Base-by-base conservation (phyloP, 805 yeast genomes). In the Cyberlindnera xylosilytica region DNA sequence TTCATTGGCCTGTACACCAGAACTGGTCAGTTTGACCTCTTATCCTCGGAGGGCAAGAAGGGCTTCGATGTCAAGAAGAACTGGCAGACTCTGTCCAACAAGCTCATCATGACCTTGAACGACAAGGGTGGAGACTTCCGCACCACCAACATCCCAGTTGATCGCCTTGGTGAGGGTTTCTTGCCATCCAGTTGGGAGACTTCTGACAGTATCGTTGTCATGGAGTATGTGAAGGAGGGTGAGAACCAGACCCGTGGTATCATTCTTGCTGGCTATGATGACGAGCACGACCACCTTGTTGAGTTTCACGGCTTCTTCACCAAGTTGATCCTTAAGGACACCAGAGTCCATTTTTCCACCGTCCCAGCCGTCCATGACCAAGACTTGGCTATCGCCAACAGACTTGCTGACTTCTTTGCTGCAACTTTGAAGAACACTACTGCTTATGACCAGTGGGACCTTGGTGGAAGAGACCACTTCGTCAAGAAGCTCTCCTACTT, bases 401-500 rank as follows among this genome's bases (percentile, higher is more conserved):
- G 40, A 4, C 57, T 70, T 49, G 62, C 78, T 15, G 64, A 69
- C 12, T 66, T 62, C 37, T 78, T 78, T 53, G 78, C 66, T n/a
- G 49, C 53, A 0, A 61, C 64, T 17, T 58, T 79, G 58, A 76
- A 74, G 51, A 74, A 78, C 50, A 65, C 74, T 2, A 68, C 72
- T 6, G 29, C 50, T 4, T 52, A 63, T 39, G 83, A 79, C 52
- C 60, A 70, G 52, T 78, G 83, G 83, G 64, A 63, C 10, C 47
- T 52, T 7, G 68, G 66, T 8, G 81, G 82, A 2, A 61, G 68
- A 35, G 66, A 55, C 0, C 61, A 63, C 33, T 79, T 78, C 49
- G 55, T 66, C 9, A 58, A 63, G 20, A 66, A 64, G 40, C 69
- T 72, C 5, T 62, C 64, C 22, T 76, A 70, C 53, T 79, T 74